These are phyloP conservation scores for Emergomyces orientalis DNA, from an alignment of 2,329 filamentous ascomycete genomes.

Conservation along the genomic window DNA sequence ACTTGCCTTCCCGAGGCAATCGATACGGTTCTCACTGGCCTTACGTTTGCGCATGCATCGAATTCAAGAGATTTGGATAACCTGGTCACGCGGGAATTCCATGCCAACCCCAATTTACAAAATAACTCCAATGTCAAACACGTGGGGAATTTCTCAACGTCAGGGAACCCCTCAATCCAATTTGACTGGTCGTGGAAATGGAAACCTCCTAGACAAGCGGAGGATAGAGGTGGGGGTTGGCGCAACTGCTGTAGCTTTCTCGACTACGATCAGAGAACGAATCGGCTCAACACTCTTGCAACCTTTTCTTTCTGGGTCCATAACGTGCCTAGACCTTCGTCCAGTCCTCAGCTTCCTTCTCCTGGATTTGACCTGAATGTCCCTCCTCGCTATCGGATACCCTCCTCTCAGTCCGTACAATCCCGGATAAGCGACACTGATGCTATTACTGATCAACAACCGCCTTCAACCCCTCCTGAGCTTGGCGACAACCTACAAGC, in stretches of 20 bases:
- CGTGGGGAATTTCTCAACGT: constrained; percentile 83
- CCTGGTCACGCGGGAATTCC: constrained; percentile 86
- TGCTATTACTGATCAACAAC: constrained; percentile 29
- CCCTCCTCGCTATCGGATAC: constrained; percentile 67
- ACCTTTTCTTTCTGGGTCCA: constrained; percentile 95
- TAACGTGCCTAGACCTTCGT: constrained; percentile 38
- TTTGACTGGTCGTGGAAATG: constrained; percentile 98
- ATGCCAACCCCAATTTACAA: constrained; percentile 92
- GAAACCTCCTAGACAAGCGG: constrained; percentile 72
- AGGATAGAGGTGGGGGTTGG: constrained; percentile 87
- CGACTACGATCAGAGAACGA: constrained; percentile 90
- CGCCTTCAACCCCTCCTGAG: constrained; percentile 16
- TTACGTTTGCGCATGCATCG: constrained; percentile 87
- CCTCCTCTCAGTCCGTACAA: constrained; percentile 79
- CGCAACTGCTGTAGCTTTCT: constrained; percentile 94
- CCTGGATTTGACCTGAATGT: constrained; percentile 64
- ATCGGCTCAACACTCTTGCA: constrained; percentile 76
- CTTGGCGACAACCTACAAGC: constrained; percentile 14
- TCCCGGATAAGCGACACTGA: constrained; percentile 70
- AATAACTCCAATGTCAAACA: constrained; percentile 94
- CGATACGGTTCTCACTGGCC: constrained; percentile 73
- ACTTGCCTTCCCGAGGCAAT: constrained; percentile 42
- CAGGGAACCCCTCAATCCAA: constrained; percentile 70
- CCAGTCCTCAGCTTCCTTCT: constrained; percentile 50
- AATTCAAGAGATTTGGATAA: constrained; percentile 83